Percentiles rank a stretch among this genome's conserved stretches.
Conservation (phyloP, 2,329 filamentous ascomycete species). For the Alternaria novae-zelandiae region DNA sequence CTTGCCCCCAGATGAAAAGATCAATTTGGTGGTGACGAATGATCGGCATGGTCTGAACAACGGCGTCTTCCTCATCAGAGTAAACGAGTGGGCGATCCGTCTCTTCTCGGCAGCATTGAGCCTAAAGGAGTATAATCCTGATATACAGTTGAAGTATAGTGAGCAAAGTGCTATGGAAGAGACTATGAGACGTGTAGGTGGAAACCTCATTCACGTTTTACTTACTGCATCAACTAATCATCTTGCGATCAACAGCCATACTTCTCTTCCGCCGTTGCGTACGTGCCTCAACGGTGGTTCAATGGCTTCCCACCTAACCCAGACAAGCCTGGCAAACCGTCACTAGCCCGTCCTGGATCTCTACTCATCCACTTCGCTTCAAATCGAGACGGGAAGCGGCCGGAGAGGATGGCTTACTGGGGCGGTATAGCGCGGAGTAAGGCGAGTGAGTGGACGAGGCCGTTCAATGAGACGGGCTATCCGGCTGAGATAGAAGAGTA, state of each 20-base stretch:
- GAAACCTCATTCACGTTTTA: too few species aligned
- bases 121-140: background rate
- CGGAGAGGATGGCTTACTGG: conserved; percentile 9
- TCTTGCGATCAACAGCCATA: background rate
- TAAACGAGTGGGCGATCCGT: conserved; percentile 47
- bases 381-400: conserved; percentile 8
- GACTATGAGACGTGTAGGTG: background rate
- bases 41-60: conserved; percentile 53
- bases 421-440: background rate
- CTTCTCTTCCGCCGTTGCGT: background rate
- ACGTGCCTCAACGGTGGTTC: conserved; percentile 10
- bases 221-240: background rate
- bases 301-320: conserved; percentile 2
- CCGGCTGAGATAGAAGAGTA: background rate
- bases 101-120: conserved; percentile 44
- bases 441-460: background rate
- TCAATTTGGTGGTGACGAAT: conserved; percentile 45
- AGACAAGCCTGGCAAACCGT: background rate
- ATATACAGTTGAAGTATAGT: conserved; percentile 6
- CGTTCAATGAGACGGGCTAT: conserved; percentile 1
- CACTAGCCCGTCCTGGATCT: background rate
- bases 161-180: conserved; percentile 10
- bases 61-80: conserved; percentile 51
- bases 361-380: conserved; percentile 7
- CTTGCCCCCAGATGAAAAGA: background rate